Conservation (phyloP, 2,329 filamentous ascomycete genomes). For the Microcyclospora tardicrescens region DNA sequence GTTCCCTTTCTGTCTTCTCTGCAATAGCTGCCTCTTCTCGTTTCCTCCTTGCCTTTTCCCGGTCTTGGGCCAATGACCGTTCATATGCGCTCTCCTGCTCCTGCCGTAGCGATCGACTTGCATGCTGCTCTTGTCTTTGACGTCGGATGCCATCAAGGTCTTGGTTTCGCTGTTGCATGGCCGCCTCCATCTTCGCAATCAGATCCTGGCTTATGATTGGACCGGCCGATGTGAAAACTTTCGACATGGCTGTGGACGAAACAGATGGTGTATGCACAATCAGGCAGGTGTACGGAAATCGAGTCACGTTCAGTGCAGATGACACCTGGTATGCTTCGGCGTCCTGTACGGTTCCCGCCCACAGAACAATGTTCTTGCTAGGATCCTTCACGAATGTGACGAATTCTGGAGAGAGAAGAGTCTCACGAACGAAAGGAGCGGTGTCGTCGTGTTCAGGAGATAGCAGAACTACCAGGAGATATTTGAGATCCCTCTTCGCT, state of each 20-base stretch:
- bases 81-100: slow-evolving; percentile 93
- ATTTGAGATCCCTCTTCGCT: slow-evolving; percentile 83
- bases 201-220: slow-evolving; percentile 58
- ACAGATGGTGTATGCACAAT: slow-evolving; percentile 80
- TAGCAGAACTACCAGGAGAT: slow-evolving; percentile 74
- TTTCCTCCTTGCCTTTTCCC: slow-evolving; percentile 66
- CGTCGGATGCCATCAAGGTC: slow-evolving; percentile 64
- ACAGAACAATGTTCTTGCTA: slow-evolving; percentile 68
- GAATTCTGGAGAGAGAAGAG: slow-evolving; percentile 64
- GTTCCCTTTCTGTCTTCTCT: slow-evolving; percentile 52
- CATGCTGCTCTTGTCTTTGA: slow-evolving; percentile 65
- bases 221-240: slow-evolving; percentile 66
- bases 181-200: slow-evolving; percentile 58
- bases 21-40: slow-evolving; percentile 59
- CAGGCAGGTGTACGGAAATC: slow-evolving; percentile 79
- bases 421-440: slow-evolving; percentile 65
- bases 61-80: slow-evolving; percentile 72
- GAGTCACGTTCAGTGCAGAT: slow-evolving; percentile 74
- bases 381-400: slow-evolving; percentile 61
- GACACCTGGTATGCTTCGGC: slow-evolving; percentile 90
- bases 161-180: slow-evolving; percentile 62
- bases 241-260: slow-evolving; percentile 77
- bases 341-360: slow-evolving; percentile 87
- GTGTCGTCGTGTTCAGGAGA: slow-evolving; percentile 95
- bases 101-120: slow-evolving; percentile 65